Conservation (phyloP, 2,329 filamentous ascomycete species). For the Colletotrichum tamarilloi region DNA sequence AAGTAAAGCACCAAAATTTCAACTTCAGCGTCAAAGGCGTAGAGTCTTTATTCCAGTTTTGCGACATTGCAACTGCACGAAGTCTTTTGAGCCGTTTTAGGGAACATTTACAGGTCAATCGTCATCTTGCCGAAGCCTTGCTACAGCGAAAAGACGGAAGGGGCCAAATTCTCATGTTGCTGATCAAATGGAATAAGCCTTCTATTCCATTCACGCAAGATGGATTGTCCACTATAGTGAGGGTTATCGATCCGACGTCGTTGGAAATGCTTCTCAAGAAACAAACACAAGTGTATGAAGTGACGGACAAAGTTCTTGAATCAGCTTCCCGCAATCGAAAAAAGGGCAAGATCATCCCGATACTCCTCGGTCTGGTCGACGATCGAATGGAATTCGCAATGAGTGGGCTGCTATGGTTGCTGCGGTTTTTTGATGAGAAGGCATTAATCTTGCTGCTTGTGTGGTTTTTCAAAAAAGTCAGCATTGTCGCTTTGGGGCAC, state of each 20-base stretch:
- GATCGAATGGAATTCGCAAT: neutral
- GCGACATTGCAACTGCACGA: neutral
- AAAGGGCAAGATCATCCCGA: neutral
- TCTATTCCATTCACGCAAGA: neutral
- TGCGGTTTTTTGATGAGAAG: no score
- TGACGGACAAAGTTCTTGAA: neutral
- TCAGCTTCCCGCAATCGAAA: neutral
- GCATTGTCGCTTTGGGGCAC: neutral
- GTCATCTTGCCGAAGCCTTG: neutral
- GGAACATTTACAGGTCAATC: neutral
- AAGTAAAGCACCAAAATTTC: neutral
- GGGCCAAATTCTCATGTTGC: neutral
- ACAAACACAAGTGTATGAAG: neutral
- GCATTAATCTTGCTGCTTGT: no score
- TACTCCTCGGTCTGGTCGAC: neutral
- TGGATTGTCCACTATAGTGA: neutral
- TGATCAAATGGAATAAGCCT: neutral
- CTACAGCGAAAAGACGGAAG: accelerated
- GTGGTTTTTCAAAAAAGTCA: neutral
- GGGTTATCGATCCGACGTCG: neutral
- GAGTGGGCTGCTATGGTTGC: neutral
- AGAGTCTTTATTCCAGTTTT: neutral
- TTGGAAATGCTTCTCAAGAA: neutral
- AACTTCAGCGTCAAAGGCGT: accelerated
- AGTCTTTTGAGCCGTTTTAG: neutral